These are phyloP conservation scores for Xylaria multiplex DNA, from an alignment of 2,329 filamentous ascomycete species.

Conservation along the genomic window DNA sequence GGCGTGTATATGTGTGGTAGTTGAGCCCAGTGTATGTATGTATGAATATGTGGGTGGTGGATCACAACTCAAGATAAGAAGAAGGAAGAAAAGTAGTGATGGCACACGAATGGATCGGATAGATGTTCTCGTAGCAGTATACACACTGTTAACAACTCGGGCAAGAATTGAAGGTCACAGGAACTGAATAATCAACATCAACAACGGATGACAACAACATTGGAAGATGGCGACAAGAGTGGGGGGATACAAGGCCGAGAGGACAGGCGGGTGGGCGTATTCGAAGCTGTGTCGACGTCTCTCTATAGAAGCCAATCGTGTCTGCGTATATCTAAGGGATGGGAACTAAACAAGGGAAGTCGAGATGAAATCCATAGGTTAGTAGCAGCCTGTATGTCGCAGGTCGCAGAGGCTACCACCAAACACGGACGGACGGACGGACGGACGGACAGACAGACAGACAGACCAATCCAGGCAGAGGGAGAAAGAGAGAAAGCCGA, in stretches of 20 bases:
- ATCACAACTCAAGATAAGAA: slow-evolving; percentile 8
- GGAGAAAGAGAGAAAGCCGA: slow-evolving; percentile 8
- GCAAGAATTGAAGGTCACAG: slow-evolving; percentile 26
- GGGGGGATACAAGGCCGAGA: slow-evolving; percentile 27
- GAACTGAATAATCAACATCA: slow-evolving; percentile 21
- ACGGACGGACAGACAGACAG: neutral
- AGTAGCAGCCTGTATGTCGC: neutral
- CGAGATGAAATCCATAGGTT: slow-evolving; percentile 18
- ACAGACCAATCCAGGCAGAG: neutral
- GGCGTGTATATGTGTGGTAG: slow-evolving; percentile 38
- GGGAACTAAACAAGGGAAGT: slow-evolving; percentile 17
- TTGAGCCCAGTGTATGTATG: slow-evolving; percentile 11
- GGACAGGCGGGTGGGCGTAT: slow-evolving; percentile 4
- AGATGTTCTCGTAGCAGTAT: slow-evolving; percentile 39
- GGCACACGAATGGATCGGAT: slow-evolving; percentile 38
- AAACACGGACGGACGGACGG: slow-evolving; percentile 1
- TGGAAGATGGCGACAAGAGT: slow-evolving; percentile 29
- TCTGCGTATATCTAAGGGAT: slow-evolving; percentile 9
- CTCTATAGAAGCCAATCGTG: slow-evolving; percentile 7
- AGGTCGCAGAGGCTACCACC: slow-evolving; percentile 11
- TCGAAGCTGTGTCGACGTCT: slow-evolving; percentile 20
- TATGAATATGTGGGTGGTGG: slow-evolving; percentile 24
- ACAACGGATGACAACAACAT: slow-evolving; percentile 15
- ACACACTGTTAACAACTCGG: slow-evolving; percentile 26
- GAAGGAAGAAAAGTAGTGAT: neutral